Percentiles rank a stretch among this genome's conserved stretches.
Conservation (phyloP, 108 stramenopile species). For the Skeletonema costatum region DNA sequence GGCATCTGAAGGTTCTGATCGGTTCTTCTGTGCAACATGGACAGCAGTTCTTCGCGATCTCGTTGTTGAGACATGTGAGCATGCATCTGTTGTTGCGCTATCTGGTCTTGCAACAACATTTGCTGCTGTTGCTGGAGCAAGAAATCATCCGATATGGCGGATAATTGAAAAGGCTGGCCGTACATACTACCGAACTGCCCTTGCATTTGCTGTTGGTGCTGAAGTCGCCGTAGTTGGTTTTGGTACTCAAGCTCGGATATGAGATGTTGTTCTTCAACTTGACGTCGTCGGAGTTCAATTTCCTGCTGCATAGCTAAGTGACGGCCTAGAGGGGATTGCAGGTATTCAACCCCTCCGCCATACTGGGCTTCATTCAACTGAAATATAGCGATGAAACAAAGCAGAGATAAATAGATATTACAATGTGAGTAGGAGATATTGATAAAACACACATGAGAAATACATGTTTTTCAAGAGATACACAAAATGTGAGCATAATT, state of each 20-base stretch:
- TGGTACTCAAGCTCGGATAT: slow-evolving; percentile 3
- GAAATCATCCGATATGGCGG: not conserved
- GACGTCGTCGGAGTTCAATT: not conserved
- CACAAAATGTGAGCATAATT: slow-evolving; percentile 2
- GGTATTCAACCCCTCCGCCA: not conserved
- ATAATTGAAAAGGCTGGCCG: not conserved
- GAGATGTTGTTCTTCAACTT: not conserved
- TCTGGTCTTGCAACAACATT: not conserved
- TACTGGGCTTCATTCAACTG: not conserved
- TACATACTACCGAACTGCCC: not conserved
- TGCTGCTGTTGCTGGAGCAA: slow-evolving; percentile 3
- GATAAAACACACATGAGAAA: not conserved
- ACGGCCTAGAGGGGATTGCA: not conserved
- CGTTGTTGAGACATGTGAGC: not conserved
- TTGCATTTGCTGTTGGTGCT: not conserved
- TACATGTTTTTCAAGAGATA: not conserved
- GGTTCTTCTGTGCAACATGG: not conserved
- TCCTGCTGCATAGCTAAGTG: not conserved
- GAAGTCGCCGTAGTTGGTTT: slow-evolving; percentile 2
- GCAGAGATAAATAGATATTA: not conserved
- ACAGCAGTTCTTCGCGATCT: not conserved
- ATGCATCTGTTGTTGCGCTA: slow-evolving; percentile 2
- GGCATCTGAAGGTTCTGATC: not conserved
- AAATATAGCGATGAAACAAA: not conserved
- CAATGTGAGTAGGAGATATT: not conserved